These are phyloP conservation scores for Cyclostephanos tholiformis DNA, from an alignment of 108 stramenopile genomes.

Conservation along the genomic window DNA sequence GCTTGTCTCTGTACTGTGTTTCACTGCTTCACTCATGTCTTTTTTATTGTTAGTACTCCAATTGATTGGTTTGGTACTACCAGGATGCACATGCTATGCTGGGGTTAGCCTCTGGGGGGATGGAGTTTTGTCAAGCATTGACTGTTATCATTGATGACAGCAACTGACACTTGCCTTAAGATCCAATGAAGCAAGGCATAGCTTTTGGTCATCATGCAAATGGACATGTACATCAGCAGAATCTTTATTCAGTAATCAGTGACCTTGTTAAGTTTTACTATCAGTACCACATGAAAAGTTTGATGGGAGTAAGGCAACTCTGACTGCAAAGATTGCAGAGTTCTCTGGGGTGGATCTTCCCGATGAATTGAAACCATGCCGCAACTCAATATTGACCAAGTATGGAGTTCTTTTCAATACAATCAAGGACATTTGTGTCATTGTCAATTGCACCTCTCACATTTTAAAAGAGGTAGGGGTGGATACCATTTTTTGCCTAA, in stretches of 20 bases:
- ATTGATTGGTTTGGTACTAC: conserved; percentile 45
- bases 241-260: conserved; percentile 12
- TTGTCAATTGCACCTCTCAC: conserved; percentile 8
- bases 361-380: conserved; percentile 5
- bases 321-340: conserved; percentile 14
- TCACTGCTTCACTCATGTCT: not conserved
- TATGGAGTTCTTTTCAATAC: conserved; percentile 12
- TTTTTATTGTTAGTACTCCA: not conserved
- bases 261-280: conserved; percentile 18
- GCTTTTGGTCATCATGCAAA: conserved; percentile 21
- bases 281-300: conserved; percentile 18
- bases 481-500: conserved; percentile 13
- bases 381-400: conserved; percentile 9
- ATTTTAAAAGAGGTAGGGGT: not conserved
- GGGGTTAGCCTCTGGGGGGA: conserved; percentile 36
- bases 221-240: conserved; percentile 16
- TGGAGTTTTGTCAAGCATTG: conserved; percentile 62
- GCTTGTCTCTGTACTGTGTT: not conserved
- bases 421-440: conserved; percentile 2
- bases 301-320: conserved; percentile 5
- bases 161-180: conserved; percentile 50
- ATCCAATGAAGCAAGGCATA: conserved; percentile 62
- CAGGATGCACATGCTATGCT: conserved; percentile 49
- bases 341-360: conserved; percentile 15
- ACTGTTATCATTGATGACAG: conserved; percentile 66